phyloP scores from a whole-genome alignment of 106 monocot species.

The Ottelia alismoides region DNA sequence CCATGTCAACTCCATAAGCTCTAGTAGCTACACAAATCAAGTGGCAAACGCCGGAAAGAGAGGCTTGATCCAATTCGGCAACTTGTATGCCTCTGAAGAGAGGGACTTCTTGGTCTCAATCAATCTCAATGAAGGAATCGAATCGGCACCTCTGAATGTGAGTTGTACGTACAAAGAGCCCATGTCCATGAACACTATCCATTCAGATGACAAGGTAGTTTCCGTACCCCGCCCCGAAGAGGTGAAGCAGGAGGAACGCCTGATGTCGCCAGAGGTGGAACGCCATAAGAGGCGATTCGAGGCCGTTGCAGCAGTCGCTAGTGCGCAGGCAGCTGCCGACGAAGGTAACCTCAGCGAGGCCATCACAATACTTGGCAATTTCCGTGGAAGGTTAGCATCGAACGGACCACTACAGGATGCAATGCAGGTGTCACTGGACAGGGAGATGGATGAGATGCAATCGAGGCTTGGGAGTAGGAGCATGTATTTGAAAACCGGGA shows the following conservation, averaged over 20 bases:
- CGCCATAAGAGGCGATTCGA: conserved; percentile 54
- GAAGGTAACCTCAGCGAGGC: conserved; percentile 43
- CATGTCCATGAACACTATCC: conserved; percentile 22
- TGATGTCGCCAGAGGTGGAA: conserved; percentile 48
- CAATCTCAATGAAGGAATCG: no score
- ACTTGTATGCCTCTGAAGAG: conserved; percentile 88
- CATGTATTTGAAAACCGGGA: conserved; percentile 52
- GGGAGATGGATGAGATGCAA: conserved; percentile 73
- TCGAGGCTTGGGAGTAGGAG: conserved; percentile 60
- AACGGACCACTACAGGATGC: conserved; percentile 34
- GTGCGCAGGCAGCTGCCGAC: conserved; percentile 57
- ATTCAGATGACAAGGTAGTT: conserved; percentile 7
- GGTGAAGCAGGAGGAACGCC: neutral
- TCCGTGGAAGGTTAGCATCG: conserved; percentile 21
- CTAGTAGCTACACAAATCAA: conserved; percentile 53
- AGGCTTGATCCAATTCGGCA: conserved; percentile 51
- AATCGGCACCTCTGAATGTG: no score
- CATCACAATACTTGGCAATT: conserved; percentile 33
- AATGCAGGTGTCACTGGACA: conserved; percentile 40
- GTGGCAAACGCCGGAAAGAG: conserved; percentile 22
- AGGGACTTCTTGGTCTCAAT: conserved; percentile 69
- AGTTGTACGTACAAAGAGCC: conserved; percentile 49
- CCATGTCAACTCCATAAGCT: conserved; percentile 33
- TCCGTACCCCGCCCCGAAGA: neutral
- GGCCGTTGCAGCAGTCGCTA: conserved; percentile 51